Conservation (phyloP, 2,329 filamentous ascomycete genomes). For the Trichoderma sp. region DNA sequence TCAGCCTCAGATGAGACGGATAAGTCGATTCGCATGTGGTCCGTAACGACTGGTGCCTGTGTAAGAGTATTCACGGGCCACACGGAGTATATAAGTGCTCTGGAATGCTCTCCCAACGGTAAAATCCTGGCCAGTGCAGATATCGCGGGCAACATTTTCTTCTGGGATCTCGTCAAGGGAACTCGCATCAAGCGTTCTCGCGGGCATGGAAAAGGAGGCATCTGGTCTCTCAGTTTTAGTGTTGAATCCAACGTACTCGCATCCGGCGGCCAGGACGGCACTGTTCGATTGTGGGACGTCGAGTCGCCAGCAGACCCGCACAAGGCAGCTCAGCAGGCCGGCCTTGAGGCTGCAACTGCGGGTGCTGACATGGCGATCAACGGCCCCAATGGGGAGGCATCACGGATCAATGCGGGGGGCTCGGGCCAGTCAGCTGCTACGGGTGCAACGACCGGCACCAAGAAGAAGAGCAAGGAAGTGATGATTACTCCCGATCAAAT, state of each 20-base stretch:
- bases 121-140: slow-evolving; percentile 91
- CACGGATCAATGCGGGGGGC: slow-evolving; percentile 33
- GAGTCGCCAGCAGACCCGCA: slow-evolving; percentile 67
- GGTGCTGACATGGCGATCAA: slow-evolving; percentile 43
- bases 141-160: slow-evolving; percentile 81
- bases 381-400: slow-evolving; percentile 34
- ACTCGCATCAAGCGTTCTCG: slow-evolving; percentile 87
- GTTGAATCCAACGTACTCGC: slow-evolving; percentile 89
- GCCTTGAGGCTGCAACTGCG: slow-evolving; percentile 46
- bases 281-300: slow-evolving; percentile 93
- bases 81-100: slow-evolving; percentile 78
- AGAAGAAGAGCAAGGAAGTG: slow-evolving; percentile 87
- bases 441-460: slow-evolving; percentile 41
- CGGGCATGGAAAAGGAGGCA: slow-evolving; percentile 89
- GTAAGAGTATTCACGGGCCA: slow-evolving; percentile 93
- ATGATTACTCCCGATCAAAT: slow-evolving; percentile 92
- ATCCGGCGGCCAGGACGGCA: slow-evolving; percentile 88
- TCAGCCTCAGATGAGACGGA: slow-evolving; percentile 83
- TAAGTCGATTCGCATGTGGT: slow-evolving; percentile 97
- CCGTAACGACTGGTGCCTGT: slow-evolving; percentile 80
- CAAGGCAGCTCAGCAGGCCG: slow-evolving; percentile 53
- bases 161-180: slow-evolving; percentile 92
- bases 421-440: slow-evolving; percentile 34
- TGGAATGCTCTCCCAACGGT: slow-evolving; percentile 85
- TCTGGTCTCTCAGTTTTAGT: slow-evolving; percentile 91